Base-by-base conservation (phyloP, 2,329 filamentous ascomycete genomes). In the Zelopaecilomyces penicillatus region DNA sequence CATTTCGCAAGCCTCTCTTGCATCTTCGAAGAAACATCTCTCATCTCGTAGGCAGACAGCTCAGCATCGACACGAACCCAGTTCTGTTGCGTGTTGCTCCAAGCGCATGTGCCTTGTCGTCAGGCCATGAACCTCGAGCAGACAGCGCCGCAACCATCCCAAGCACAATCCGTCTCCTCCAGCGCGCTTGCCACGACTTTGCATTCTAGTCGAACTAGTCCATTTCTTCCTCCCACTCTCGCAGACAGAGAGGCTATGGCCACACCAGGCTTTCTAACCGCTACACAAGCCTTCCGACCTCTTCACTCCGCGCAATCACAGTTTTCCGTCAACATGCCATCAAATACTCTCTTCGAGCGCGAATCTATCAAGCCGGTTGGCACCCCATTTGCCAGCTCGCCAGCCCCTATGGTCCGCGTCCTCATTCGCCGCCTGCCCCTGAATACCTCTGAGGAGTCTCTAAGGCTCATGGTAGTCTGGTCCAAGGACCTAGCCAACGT, bases 401-500 rank as follows among this genome's bases (percentile, higher is more conserved):
- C 60, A 39, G 64, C 43, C 41, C 65, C 39, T 57, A 63, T 42
- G 60, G 66, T 53, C 56, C 69, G 51, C 26, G 65, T 79, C 32
- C 57, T 78, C 39, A 75, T 82, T 48, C 73, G 74, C 42, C 68
- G 71, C 50, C 65, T 82, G 9, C 76, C 78, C 2, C 50, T 66
- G 41, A 73, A 74, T 52, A 76, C 72, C 3, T 71, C 72, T 1
- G 71, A 78, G 41, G 71, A 79, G 41, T 68, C 69, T 27, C 54
- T 82, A 42, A 67, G 71, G 39, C 60, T 76, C 30, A 80, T 82
- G 76, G 66, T 78, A 31, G 65, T 78, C 36, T 80, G 76, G 62
- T 77, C 74, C 42, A 69, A 80, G 52, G 76, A 80, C 33, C 62
- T 79, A 9, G 57, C 69, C 33, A 65, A 69, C 37, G 66, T 75